These are phyloP conservation scores for Trichosporon asahii DNA, from an alignment of 1,284 basidiomycete species.

Conservation along the genomic window DNA sequence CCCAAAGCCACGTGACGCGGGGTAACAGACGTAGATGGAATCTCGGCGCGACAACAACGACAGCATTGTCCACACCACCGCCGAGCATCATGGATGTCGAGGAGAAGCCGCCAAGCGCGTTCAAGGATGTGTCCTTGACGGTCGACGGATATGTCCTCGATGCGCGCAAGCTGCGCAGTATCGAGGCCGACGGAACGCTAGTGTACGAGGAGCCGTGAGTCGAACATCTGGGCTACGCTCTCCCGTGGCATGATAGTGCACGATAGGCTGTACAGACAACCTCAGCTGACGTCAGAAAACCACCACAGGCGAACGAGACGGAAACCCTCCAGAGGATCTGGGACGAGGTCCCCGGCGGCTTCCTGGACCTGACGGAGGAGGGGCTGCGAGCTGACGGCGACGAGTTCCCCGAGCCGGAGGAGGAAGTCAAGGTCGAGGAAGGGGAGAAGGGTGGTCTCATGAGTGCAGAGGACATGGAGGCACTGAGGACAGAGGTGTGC, in stretches of 20 bases:
- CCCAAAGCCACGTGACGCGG: neutral
- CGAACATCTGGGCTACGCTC: too few species aligned
- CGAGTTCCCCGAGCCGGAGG: constrained; percentile 18
- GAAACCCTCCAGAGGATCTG: constrained; percentile 42
- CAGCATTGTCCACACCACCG: neutral
- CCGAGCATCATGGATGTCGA: constrained; percentile 21
- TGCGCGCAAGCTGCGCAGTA: constrained; percentile 25
- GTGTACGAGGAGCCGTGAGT: constrained; percentile 36
- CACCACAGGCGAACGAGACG: constrained; percentile 31
- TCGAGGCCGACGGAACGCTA: constrained; percentile 35
- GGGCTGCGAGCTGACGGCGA: constrained; percentile 22
- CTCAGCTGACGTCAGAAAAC: constrained; percentile 22
- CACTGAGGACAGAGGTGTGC: constrained; percentile 36
- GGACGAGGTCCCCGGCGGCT: constrained; percentile 43
- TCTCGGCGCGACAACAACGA: neutral
- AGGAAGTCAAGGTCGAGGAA: constrained; percentile 14
- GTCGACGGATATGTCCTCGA: constrained; percentile 39
- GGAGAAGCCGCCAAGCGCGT: constrained; percentile 9
- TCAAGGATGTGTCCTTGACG: constrained; percentile 27
- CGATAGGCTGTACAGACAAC: too few species aligned
- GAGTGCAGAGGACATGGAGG: constrained; percentile 41
- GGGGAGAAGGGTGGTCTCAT: constrained; percentile 30
- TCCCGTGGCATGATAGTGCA: too few species aligned
- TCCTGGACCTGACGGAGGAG: constrained; percentile 40
- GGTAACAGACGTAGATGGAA: neutral